Evolutionary conservation across 1,284 basidiomycete species (phyloP), one percentile per base, ranked within the genome.

Genomic region (Pterulicium gracile): DNA sequence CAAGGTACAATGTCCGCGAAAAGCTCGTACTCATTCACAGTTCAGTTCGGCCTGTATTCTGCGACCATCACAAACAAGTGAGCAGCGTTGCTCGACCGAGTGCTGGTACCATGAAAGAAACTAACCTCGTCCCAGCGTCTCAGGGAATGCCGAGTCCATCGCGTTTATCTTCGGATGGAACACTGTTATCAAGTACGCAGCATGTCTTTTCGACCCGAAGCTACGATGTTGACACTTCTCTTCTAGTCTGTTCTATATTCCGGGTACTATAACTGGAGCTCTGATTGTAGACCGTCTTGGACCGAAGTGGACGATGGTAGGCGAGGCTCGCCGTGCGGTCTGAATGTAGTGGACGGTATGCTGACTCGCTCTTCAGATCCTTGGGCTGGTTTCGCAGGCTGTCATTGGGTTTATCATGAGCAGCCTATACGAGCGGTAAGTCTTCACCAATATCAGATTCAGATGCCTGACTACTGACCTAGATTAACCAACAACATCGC

Each of bases 351-450:
- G n/a, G n/a, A n/a, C n/a, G n/a, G n/a, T n/a, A 39, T 17, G 5
- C 51, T 45, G 20, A 39, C 14, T 35, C 34, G 20, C 42, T 24
- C 4, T 35, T 39, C 48, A 82, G 79, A 87, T 90, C 56, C 56
- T 62, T 22, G 88, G 88, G 32, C 70, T 90, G 15, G 43, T 89
- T 43, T 58, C 67, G 47, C 89, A 86, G 65, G 77, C 81, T 3
- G 49, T 88, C 54, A 67, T 88, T 55, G 82, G 89, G 13, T 89
- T 89, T 61, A 81, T 88, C 60, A 88, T 93, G 81, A 88, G 85
- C 51, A 89, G 87, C 12, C 66, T 79, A 22, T 93, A 91, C 62
- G 59, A 54, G 22, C 63, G 67, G 64, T 79, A 53, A 43, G 70
- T 54, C 5, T 17, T 7, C 15, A 13, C 3, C 15, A 24, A 23